These are phyloP conservation scores for Lachancea sp. DNA, from an alignment of 805 yeast species.

Conservation along the genomic window DNA sequence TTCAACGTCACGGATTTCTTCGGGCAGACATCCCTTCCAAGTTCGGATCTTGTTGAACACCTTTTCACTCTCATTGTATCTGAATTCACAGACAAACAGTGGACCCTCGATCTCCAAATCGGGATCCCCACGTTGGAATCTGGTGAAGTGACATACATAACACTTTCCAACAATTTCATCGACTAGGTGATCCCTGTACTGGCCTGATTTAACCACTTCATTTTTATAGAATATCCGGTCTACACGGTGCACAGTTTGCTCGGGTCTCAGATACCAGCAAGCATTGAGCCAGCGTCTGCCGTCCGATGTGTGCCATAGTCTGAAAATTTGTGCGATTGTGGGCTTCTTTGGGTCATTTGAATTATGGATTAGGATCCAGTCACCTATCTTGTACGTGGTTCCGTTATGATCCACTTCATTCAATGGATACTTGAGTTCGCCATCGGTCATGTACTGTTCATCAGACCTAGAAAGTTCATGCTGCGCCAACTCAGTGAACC, in stretches of 20 bases:
- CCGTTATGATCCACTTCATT: conserved; percentile 70
- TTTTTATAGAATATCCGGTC: conserved; percentile 87
- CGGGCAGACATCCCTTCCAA: conserved; percentile 98
- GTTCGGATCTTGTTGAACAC: conserved; percentile 92
- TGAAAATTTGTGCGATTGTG: conserved; percentile 86
- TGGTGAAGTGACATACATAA: conserved; percentile 88
- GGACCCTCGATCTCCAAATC: conserved; percentile 74
- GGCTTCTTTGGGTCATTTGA: conserved; percentile 87
- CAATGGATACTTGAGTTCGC: conserved; percentile 68
- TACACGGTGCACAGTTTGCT: conserved; percentile 90
- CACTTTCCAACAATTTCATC: conserved; percentile 90
- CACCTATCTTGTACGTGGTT: conserved; percentile 76
- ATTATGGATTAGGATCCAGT: conserved; percentile 86
- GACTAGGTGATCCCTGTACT: conserved; percentile 87
- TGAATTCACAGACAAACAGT: conserved; percentile 86
- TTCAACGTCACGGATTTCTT: conserved; percentile 80
- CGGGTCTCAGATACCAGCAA: conserved; percentile 97
- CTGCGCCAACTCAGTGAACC: conserved; percentile 50
- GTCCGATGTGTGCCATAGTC: conserved; percentile 80
- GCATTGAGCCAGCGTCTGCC: conserved; percentile 85
- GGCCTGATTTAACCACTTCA: conserved; percentile 95
- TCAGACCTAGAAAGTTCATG: conserved; percentile 79
- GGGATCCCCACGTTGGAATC: conserved; percentile 93
- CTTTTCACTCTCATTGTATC: conserved; percentile 87
- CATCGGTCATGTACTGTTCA: conserved; percentile 56